A percentile compares a stretch with the other conserved stretches of the same genome.
These are phyloP conservation scores for Talaromyces sp. DNA, from an alignment of 2,329 filamentous ascomycete genomes.

Conservation along the genomic window DNA sequence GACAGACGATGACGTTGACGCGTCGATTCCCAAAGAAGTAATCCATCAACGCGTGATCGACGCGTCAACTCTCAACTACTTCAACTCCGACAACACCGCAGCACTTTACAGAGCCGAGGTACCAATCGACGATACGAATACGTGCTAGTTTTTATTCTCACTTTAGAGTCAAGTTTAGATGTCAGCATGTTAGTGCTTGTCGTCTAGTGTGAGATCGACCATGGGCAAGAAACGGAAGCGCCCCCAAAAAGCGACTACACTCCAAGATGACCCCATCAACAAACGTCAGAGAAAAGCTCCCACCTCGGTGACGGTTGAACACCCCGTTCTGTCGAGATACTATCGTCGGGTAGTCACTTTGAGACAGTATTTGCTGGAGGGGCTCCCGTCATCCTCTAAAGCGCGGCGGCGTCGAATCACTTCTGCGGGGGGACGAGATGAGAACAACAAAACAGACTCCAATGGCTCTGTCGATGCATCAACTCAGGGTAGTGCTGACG, in stretches of 20 bases:
- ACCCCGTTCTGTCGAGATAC: constrained; percentile 67
- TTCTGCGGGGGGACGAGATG: constrained; percentile 28
- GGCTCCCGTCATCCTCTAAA: constrained; percentile 66
- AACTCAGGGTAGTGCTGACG: constrained; percentile 1
- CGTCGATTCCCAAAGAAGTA: background rate
- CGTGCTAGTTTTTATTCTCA: background rate
- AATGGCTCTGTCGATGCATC: background rate
- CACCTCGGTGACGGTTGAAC: constrained; percentile 29
- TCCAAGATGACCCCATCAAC: constrained; percentile 11
- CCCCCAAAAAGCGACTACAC: constrained; percentile 28
- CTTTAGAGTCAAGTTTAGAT: background rate
- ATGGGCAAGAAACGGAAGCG: constrained; percentile 49
- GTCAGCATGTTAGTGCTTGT: background rate
- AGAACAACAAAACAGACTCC: background rate
- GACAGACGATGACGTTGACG: background rate
- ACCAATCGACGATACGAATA: background rate
- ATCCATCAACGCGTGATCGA: background rate
- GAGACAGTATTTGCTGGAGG: constrained; percentile 66
- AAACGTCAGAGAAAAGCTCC: background rate
- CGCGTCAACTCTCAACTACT: constrained; percentile 2
- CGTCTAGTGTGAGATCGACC: background rate
- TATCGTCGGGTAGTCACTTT: constrained; percentile 67
- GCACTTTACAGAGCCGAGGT: background rate
- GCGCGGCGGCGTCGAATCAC: constrained; percentile 49
- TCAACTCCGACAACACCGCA: background rate